A percentile compares a stretch with the other conserved stretches of the same genome.
phyloP scores from a whole-genome alignment of 2,329 filamentous ascomycete species.

The Ophiostoma sp. region DNA sequence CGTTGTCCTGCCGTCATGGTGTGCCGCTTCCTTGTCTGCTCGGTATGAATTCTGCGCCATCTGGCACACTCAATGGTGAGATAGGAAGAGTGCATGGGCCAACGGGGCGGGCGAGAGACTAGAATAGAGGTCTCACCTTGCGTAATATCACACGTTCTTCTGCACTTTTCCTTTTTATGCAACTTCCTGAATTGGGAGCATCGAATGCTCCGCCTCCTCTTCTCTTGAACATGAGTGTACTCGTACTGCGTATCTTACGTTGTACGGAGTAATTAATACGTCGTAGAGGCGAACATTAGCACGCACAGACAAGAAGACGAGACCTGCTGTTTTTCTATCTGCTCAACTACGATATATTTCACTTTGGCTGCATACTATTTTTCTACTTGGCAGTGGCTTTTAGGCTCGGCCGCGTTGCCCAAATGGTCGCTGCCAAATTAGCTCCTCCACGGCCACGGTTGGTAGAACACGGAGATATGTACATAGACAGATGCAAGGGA shows the following conservation, averaged over 20 bases:
- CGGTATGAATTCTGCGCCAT: constrained; percentile 12
- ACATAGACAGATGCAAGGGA: not conserved
- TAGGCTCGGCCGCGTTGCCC: constrained; percentile 16
- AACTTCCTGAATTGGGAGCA: not conserved
- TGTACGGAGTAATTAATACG: no score
- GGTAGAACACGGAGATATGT: constrained; percentile 13
- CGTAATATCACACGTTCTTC: not conserved
- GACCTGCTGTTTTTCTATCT: constrained; percentile 11
- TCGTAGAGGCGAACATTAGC: not conserved
- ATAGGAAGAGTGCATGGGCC: constrained; percentile 14
- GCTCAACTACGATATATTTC: not conserved
- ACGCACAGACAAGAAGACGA: not conserved
- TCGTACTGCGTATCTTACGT: no score
- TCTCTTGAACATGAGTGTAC: no score
- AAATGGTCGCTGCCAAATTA: constrained; percentile 7
- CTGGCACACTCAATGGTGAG: constrained; percentile 13
- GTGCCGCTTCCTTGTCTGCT: constrained; percentile 3
- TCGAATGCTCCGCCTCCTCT: not conserved
- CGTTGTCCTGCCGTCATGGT: not conserved
- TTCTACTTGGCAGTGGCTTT: not conserved
- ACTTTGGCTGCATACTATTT: not conserved
- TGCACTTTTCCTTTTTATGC: not conserved
- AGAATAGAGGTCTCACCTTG: not conserved
- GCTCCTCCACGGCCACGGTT: constrained; percentile 2
- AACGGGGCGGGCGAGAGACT: not conserved